A percentile compares a stretch with the other conserved stretches of the same genome.
phyloP scores from a whole-genome alignment of 371 early-diverging fungal species.

The Blakeslea trispora region DNA sequence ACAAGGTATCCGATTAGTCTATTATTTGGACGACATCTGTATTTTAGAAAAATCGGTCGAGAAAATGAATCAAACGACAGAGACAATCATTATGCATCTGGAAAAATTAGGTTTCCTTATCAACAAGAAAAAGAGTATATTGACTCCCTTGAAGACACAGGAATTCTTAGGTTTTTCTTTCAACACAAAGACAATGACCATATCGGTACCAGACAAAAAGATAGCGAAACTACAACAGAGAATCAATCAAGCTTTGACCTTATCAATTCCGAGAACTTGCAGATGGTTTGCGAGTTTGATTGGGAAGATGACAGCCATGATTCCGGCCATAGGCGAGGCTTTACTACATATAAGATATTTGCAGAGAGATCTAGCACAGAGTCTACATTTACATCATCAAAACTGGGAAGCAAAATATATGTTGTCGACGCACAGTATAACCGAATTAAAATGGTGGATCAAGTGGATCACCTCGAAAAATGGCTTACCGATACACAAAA shows the following conservation, averaged over 20 bases:
- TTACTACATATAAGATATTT: conserved; percentile 8
- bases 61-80: background rate
- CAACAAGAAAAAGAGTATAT: conserved; percentile 11
- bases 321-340: conserved; percentile 13
- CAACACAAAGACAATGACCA: conserved; percentile 11
- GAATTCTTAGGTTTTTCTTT: conserved; percentile 15
- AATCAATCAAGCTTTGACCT: conserved; percentile 1
- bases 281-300: conserved; percentile 8
- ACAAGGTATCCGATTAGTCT: conserved; percentile 9
- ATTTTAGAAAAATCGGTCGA: conserved; percentile 2
- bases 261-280: conserved; percentile 4
- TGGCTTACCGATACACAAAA: no score
- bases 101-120: conserved; percentile 12
- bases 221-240: background rate
- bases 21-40: conserved; percentile 19
- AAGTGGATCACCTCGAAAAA: conserved; percentile 3
- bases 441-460: no score
- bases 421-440: no score
- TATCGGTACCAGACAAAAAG: background rate
- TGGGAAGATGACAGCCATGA: conserved; percentile 21
- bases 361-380: conserved; percentile 11
- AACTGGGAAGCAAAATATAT: no score
- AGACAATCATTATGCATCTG: conserved; percentile 3
- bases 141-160: conserved; percentile 10
- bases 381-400: background rate